Conservation (phyloP, 495 filamentous ascomycete genomes). For the Aspergillus campestris region DNA sequence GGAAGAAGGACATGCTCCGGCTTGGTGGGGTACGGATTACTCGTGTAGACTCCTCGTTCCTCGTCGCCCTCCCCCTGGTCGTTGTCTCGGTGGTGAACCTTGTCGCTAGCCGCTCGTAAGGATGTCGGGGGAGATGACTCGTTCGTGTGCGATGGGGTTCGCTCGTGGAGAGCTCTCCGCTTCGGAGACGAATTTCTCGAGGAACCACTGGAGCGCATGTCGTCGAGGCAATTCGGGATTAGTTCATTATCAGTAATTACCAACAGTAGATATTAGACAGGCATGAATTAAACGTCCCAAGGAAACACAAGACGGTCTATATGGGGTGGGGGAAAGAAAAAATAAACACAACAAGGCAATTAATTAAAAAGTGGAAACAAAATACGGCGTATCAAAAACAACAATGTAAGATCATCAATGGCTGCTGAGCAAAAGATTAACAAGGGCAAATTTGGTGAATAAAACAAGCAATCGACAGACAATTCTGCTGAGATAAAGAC, state of each 20-base stretch:
- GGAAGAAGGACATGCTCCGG: conserved; percentile 44
- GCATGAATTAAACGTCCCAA: background rate
- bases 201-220: conserved; percentile 23
- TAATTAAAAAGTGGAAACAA: conserved; percentile 2
- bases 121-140: conserved; percentile 29
- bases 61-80: conserved; percentile 17
- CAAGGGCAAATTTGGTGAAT: conserved; percentile 5
- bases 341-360: conserved; percentile 5
- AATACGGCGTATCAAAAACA: conserved; percentile 4
- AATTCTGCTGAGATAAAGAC: background rate
- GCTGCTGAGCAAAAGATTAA: conserved; percentile 1
- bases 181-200: conserved; percentile 24
- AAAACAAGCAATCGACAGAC: conserved; percentile 5
- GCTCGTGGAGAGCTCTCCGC: conserved; percentile 43
- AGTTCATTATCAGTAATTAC: conserved; percentile 25
- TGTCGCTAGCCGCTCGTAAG: conserved; percentile 28
- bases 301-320: conserved; percentile 3
- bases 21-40: conserved; percentile 44
- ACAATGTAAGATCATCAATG: conserved; percentile 6
- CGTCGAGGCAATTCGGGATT: conserved; percentile 16
- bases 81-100: conserved; percentile 20
- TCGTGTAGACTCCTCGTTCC: conserved; percentile 33
- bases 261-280: conserved; percentile 3
- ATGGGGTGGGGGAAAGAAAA: conserved; percentile 2
- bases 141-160: conserved; percentile 45